Conservation (phyloP, 257 asterid genomes). For the Euphrasia confusa region DNA sequence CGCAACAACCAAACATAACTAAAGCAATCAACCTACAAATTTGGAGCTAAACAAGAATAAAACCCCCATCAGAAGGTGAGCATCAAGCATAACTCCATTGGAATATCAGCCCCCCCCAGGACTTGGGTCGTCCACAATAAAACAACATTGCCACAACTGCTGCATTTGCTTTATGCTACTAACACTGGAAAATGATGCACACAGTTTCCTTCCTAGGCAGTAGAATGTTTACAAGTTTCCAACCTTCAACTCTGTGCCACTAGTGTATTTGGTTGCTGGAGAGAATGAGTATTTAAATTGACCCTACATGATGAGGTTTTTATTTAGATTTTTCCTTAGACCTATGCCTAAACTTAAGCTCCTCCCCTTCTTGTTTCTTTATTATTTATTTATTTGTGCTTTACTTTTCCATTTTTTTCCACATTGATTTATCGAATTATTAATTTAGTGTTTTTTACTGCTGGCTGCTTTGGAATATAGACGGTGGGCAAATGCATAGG, state of each 20-base stretch:
- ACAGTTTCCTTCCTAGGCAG: constrained; percentile 12
- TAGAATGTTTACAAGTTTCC: constrained; percentile 5
- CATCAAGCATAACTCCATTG: no score
- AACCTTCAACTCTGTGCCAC: constrained; percentile 8
- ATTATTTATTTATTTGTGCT: constrained; percentile 3
- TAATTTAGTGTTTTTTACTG: constrained; percentile 15
- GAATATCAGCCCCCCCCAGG: no score
- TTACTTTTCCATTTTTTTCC: constrained; percentile 6
- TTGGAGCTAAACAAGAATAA: no score
- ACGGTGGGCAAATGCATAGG: constrained; percentile 61
- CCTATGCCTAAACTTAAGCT: constrained; percentile 12
- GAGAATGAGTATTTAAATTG: background rate
- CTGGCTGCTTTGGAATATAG: constrained; percentile 40
- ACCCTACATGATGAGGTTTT: constrained; percentile 1
- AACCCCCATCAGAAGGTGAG: no score
- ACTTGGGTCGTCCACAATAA: no score
- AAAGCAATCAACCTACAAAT: no score
- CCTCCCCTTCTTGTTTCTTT: constrained; percentile 3
- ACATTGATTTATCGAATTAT: constrained; percentile 15
- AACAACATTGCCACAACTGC: no score
- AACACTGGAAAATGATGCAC: no score
- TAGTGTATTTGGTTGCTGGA: constrained; percentile 6
- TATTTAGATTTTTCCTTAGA: background rate
- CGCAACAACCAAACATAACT: no score
- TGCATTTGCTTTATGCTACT: no score